Base-by-base conservation (phyloP, 192 early-diverging fungal genomes). In the Coemansia sp. region DNA sequence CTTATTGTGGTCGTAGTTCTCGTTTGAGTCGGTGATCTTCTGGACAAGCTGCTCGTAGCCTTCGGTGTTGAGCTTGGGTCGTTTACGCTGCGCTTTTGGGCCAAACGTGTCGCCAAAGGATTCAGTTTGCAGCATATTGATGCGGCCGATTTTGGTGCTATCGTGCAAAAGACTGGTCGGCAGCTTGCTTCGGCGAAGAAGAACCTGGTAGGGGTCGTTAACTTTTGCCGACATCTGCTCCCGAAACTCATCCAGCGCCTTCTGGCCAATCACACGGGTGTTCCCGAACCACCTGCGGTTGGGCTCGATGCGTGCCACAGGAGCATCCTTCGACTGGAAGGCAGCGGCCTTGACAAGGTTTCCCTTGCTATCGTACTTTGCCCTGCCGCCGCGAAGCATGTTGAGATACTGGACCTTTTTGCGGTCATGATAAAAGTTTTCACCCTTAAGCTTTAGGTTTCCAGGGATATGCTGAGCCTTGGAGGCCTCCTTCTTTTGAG, bases 201-300 rank as follows among this genome's bases (percentile, higher is more conserved):
- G 83, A 32, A 99, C 89, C 65, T 94, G 93, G 85, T 97, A 99
- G 36, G 97, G 95, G 69, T 99, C 95, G 76, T 96, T 89, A 48
- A 90, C 84, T 76, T 91, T 91, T 56, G 86, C 77, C 23, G 86
- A 83, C 83, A 99, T 89, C 64, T 92, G 92, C 72, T 93, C 91
- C 43, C 95, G 90, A 79, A 99, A 99, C 71, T 85, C 87, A 66
- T 91, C 90, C 56, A 99, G 87, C 66, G 91, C 91, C 74, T 97
- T 92, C 70, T 96, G 94, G 0, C 94, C 94, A 67, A 99, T 95
- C 17, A 96, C 95, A 34, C 97, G 85, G 17, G 97, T 99, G 82
- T 99, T 99, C 87, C 93, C 94, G 70, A 97, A 99, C 95, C 95
- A 99, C 66, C 91, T 89, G 80, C 97, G 86, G 83, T 99, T 94